phyloP scores from a whole-genome alignment of 2,329 filamentous ascomycete genomes.

The Penicillium sp. region DNA sequence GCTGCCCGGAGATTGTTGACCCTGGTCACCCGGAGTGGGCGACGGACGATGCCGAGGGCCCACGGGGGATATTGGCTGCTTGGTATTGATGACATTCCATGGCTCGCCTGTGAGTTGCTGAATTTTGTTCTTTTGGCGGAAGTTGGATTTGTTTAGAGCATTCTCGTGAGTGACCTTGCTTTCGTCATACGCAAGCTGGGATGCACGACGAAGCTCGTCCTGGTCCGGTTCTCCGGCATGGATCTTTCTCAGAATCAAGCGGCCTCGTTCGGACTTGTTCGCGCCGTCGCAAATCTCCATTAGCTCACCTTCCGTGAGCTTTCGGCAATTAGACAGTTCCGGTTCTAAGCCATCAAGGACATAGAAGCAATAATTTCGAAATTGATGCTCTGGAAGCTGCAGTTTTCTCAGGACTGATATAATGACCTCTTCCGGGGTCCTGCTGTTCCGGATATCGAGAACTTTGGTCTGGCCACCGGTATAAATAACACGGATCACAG shows the following conservation, averaged over 20 bases:
- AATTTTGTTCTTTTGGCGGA: constrained; percentile 82
- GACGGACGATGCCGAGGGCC: constrained; percentile 41
- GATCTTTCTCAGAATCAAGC: constrained; percentile 90
- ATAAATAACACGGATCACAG: constrained; percentile 90
- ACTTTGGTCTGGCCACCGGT: constrained; percentile 91
- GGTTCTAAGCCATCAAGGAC: constrained; percentile 84
- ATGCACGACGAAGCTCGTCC: constrained; percentile 83
- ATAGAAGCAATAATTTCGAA: constrained; percentile 97
- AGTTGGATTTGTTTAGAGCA: constrained; percentile 65
- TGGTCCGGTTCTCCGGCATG: constrained; percentile 86
- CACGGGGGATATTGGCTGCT: constrained; percentile 82
- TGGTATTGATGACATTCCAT: constrained; percentile 71
- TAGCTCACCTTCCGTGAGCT: constrained; percentile 83
- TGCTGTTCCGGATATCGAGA: constrained; percentile 89
- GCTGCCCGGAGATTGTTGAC: constrained; percentile 29
- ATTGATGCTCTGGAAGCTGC: constrained; percentile 83
- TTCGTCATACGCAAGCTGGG: constrained; percentile 88
- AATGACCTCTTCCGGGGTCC: constrained; percentile 90
- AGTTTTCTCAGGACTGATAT: constrained; percentile 87
- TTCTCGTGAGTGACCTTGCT: constrained; percentile 72
- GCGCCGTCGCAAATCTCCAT: constrained; percentile 89
- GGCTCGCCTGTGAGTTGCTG: constrained; percentile 87
- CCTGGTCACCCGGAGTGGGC: constrained; percentile 30
- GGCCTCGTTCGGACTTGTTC: constrained; percentile 81
- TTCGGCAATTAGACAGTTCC: constrained; percentile 77